Percentiles rank a stretch among this genome's conserved stretches.
phyloP scores from a whole-genome alignment of 768 basidiomycete species.

The Lentinula lateritia region DNA sequence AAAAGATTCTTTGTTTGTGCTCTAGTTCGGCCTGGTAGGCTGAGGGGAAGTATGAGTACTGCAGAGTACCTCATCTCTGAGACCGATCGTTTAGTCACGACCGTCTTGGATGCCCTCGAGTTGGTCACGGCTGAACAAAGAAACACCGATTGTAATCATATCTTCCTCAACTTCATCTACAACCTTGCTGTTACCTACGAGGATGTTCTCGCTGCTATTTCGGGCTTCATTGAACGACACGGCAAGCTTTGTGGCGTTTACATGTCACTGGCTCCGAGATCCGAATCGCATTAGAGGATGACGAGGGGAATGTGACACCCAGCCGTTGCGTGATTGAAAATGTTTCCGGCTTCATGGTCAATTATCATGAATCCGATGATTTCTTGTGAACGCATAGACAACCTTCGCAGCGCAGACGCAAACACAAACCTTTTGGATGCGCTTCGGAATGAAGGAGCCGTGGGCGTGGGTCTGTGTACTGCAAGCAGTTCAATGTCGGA shows the following conservation, averaged over 20 bases:
- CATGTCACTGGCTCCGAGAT: slow-evolving; percentile 98
- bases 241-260: slow-evolving; percentile 95
- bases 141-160: slow-evolving; percentile 96
- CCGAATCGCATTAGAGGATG: slow-evolving; percentile 90
- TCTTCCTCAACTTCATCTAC: slow-evolving; percentile 99
- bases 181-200: slow-evolving; percentile 93
- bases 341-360: slow-evolving; percentile 97
- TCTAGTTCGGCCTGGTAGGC: slow-evolving; percentile 90
- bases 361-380: slow-evolving; percentile 87
- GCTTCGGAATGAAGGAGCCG: too few relatives aligned
- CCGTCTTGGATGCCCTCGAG: slow-evolving; percentile 90
- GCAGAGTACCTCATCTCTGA: slow-evolving; percentile 99
- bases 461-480: too few relatives aligned
- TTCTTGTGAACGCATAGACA: too few relatives aligned
- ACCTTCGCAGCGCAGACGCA: too few relatives aligned
- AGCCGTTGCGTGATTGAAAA: slow-evolving; percentile 99
- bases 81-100: slow-evolving; percentile 93
- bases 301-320: slow-evolving; percentile 90
- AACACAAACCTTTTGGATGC: too few relatives aligned
- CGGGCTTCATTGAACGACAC: slow-evolving; percentile 98
- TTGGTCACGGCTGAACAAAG: slow-evolving; percentile 87
- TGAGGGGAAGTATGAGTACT: slow-evolving; percentile 87
- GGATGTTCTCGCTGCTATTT: slow-evolving; percentile 92
- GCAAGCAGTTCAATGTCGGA: background rate
- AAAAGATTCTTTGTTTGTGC: slow-evolving; percentile 97